Evolutionary conservation across 495 filamentous ascomycete genomes (phyloP), one percentile per base, ranked within the genome.

Genomic region (Acidomyces sp.): DNA sequence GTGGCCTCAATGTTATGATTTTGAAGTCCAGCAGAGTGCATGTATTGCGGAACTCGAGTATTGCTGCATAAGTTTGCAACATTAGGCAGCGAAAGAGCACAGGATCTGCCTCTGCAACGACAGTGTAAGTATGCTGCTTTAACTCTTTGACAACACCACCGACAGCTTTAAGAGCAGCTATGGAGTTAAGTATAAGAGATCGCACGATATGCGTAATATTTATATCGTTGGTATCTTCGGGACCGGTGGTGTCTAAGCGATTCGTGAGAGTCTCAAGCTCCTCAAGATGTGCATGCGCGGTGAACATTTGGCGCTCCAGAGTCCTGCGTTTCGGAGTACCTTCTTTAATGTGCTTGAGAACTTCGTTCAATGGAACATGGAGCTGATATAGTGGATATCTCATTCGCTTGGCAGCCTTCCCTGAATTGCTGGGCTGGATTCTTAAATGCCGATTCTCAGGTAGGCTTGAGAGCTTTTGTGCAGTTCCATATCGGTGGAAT

Each of bases 391-490:
- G 68, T 17, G 86, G 77, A 53, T 87, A 93, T 2, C 93, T 66
- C 16, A 96, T 78, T n/a, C 82, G 80, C 53, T 85, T 87, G 4
- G 83, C 84, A 25, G 77, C 75, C 56, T 87, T 80, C 22, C 87
- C 66, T 1, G 88, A 69, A 1, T 78, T 72, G 49, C 80, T 73
- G 12, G 65, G 12, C 15, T 48, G 39, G 68, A 0, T 66, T 62
- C 30, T 62, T 58, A 18, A 63, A 68, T 45, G 82, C 71, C 24
- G 77, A 70, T 47, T 82, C 82, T 43, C 85, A 3, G 85, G 87
- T 7, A 93, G 65, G 45, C 85, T 84, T 6, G 82, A 88, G 34
- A 93, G 71, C 21, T 82, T 71, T 28, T 83, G 74, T 15, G 85
- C 76, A 79, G 17, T 65, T 61, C 29, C 32, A 20, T 41, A 48